Percentiles rank a stretch among this genome's conserved stretches.
Conservation (phyloP, 768 basidiomycete genomes). For the Mycena rosella region DNA sequence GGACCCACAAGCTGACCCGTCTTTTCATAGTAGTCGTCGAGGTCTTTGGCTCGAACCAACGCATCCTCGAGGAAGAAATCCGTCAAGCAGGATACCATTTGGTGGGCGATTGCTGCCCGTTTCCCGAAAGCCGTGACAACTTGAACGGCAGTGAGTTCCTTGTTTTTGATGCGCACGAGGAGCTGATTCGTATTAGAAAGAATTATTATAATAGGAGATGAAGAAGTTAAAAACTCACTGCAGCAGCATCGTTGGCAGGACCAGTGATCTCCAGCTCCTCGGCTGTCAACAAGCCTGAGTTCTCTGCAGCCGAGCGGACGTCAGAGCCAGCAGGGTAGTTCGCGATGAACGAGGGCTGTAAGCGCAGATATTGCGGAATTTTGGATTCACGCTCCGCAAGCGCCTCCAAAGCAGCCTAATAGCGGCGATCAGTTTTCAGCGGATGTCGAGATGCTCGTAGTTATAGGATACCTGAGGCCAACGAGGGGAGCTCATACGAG, state of each 20-base stretch:
- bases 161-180: slow-evolving; percentile 40
- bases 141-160: slow-evolving; percentile 51
- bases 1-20: slow-evolving; percentile 57
- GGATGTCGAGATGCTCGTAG: neutral
- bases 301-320: slow-evolving; percentile 46
- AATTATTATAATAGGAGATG: neutral
- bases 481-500: neutral
- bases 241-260: slow-evolving; percentile 50
- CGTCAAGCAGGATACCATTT: slow-evolving; percentile 55
- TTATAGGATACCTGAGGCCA: slow-evolving; percentile 13
- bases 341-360: slow-evolving; percentile 24
- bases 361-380: slow-evolving; percentile 28
- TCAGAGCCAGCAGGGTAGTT: slow-evolving; percentile 38
- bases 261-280: slow-evolving; percentile 50
- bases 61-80: slow-evolving; percentile 61
- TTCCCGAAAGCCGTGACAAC: slow-evolving; percentile 59
- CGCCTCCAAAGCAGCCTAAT: slow-evolving; percentile 26
- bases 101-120: slow-evolving; percentile 65
- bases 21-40: slow-evolving; percentile 53
- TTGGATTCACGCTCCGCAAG: slow-evolving; percentile 28
- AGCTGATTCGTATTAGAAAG: slow-evolving; percentile 19
- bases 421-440: neutral
- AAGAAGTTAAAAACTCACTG: slow-evolving; percentile 23
- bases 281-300: slow-evolving; percentile 47
- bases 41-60: slow-evolving; percentile 52